Base-by-base conservation (phyloP, 106 monocot species). In the Apostasia shenzhenica region DNA sequence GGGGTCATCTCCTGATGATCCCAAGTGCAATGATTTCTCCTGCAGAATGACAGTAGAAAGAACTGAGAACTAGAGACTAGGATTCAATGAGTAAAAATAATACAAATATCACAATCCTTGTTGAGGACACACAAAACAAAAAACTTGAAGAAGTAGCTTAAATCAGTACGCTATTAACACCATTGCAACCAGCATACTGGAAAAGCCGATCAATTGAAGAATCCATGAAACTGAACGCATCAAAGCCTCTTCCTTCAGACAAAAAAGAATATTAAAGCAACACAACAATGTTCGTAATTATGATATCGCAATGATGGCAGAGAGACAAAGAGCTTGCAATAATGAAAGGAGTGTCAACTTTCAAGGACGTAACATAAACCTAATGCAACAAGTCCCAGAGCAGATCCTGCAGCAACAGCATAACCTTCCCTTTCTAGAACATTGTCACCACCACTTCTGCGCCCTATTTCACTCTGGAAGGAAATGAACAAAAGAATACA, bases 341-440 rank as follows among this genome's bases (percentile, higher is more conserved):
- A 13, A 4, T 44, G 9, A 2, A 62, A 62, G 3, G 13, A 45
- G 13, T 45, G 2, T 13, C 59, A 13, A 47, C 14, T 52, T 58
- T 60, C 45, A 37, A 11, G 58, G 39, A 67, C 14, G 51, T 49
- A 55, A 14, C 40, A 47, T 54, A 68, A 67, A 92, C 97, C 97
- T 82, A 97, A 80, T 3, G 89, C 92, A 49, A 97, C 97, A 71
- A 97, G 77, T 57, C 97, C 97, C 76, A 97, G 70, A 63, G 97
- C 97, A 85, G 70, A 82, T 83, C 97, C 97, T 54, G 97, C 92
- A 85, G 92, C 92, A 89, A 97, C 86, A 77, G 97, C 89, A 87
- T 97, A 97, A 48, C 97, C 97, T 92, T 97, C 97, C 71, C 92
- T 82, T 92, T 97, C 97, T 60, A 87, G 92, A 54, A 97, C 97